Evolutionary conservation across 192 early-diverging fungal species (phyloP).

Genomic region (Coemansia sp.): DNA sequence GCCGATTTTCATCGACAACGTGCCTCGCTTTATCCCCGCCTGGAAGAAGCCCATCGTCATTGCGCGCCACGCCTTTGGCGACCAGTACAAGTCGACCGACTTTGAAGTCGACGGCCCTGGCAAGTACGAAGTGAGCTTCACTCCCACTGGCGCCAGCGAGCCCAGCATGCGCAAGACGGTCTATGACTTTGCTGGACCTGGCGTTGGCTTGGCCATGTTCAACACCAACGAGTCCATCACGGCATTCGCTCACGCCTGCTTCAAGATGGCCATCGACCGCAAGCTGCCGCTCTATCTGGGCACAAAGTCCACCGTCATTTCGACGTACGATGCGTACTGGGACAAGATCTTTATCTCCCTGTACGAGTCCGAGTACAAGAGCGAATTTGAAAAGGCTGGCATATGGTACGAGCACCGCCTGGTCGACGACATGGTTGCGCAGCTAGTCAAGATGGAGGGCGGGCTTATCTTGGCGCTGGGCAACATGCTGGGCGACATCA

Average conservation of each 20-base stretch:
- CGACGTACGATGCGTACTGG: constrained; percentile 96
- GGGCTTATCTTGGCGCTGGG: constrained; percentile 93
- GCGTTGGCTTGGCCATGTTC: constrained; percentile 97
- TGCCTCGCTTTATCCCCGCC: constrained; percentile 89
- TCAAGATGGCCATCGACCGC: constrained; percentile 87
- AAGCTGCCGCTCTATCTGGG: constrained; percentile 92
- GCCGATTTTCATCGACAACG: constrained; percentile 89
- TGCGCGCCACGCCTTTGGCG: constrained; percentile 96
- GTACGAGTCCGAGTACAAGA: constrained; percentile 83
- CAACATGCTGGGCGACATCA: constrained; percentile 96
- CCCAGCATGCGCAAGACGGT: constrained; percentile 66
- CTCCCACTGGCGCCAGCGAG: constrained; percentile 73
- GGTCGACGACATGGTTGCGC: constrained; percentile 99
- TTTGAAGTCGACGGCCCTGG: constrained; percentile 90
- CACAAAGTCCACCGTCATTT: constrained; percentile 97
- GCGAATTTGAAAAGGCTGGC: constrained; percentile 72
- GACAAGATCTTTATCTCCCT: constrained; percentile 95
- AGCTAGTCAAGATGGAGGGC: constrained; percentile 92
- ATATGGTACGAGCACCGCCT: constrained; percentile 99
- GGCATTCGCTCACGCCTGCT: constrained; percentile 94
- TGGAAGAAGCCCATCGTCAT: constrained; percentile 96
- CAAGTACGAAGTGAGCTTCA: constrained; percentile 87
- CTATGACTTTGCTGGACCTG: constrained; percentile 80
- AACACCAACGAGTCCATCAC: constrained; percentile 88
- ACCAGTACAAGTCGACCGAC: constrained; percentile 98